Evolutionary conservation across 208 protist species (phyloP), one percentile per base, ranked within the genome.

Genomic region (Acanthamoeba royreba): DNA sequence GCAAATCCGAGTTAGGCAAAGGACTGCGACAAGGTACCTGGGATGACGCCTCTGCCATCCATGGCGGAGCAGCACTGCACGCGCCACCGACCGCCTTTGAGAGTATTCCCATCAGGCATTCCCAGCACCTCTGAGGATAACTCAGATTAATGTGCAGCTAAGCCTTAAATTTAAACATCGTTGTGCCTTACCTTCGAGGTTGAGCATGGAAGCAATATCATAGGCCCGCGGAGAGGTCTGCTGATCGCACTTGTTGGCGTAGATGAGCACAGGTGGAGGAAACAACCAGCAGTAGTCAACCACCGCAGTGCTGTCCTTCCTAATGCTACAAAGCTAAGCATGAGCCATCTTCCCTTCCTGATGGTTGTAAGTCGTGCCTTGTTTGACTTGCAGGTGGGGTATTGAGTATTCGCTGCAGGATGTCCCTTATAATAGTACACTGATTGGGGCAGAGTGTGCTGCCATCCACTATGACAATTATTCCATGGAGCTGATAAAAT

Each of bases 381-480:
- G 5, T 90, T 42, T 90, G 52, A 22, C 47, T 43, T 1, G 83
- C 83, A 1, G 83, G 83, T 2, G 83, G 83, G 9, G 83, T 90
- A 52, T 90, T 61, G 35, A 90, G 55, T 1, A 90, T 90, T 7
- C 55, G 83, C 31, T 72, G 83, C 8, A 90, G 47, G 47, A 90
- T 90, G 49, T 31, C 83, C 25, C 55, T 31, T 5, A 90, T 69
- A 42, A 90, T 17, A 33, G 45, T 28, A 52, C 83, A 38, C 55
- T 90, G 43, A 22, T 90, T 38, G 2, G n/a, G 52, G 22, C 38
- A 38, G n/a, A 90, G 31, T 11, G 83, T 4, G 8, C 5, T 40
- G 83, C 83, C 55, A n/a, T 90, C 83, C 38, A 90, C 83, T 35
- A 90, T 90, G 55, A 90, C 66, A 33, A 90, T 90, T 52, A 90